phyloP scores from a whole-genome alignment of 768 basidiomycete species.

The Tephrocybe sp. region DNA sequence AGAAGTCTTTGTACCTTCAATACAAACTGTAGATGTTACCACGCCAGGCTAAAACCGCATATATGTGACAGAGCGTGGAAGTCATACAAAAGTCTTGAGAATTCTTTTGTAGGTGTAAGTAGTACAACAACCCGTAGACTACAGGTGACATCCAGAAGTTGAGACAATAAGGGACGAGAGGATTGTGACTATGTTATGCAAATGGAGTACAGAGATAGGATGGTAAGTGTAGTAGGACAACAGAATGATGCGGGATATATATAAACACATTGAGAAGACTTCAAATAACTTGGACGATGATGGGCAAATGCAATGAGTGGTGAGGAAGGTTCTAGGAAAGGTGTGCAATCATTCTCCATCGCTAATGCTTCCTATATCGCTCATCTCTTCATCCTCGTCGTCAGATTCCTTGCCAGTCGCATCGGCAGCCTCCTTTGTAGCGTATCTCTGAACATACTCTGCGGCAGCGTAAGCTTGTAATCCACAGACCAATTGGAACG shows the following conservation, averaged over 20 bases:
- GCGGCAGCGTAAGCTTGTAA: conserved; percentile 4
- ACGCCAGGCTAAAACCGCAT: conserved; percentile 12
- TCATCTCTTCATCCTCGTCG: conserved; percentile 85
- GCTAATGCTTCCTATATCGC: conserved; percentile 81
- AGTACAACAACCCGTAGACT: conserved; percentile 20
- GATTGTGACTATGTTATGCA: conserved; percentile 10
- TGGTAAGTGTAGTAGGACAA: conserved; percentile 4
- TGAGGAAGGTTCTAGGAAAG: conserved; percentile 1
- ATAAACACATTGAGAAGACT: conserved; percentile 15
- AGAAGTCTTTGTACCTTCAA: conserved; percentile 58
- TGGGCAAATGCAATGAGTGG: conserved; percentile 12
- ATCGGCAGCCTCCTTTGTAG: conserved; percentile 88
- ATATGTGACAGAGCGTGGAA: neutral
- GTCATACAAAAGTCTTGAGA: conserved; percentile 7
- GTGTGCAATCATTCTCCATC: conserved; percentile 52
- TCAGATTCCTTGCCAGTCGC: conserved; percentile 62
- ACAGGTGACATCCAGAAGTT: conserved; percentile 18
- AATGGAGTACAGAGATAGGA: conserved; percentile 13
- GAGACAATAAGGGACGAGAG: conserved; percentile 9
- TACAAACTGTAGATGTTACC: conserved; percentile 24
- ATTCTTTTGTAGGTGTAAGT: conserved; percentile 10
- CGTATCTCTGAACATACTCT: conserved; percentile 97
- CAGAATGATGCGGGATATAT: conserved; percentile 16
- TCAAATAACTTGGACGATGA: conserved; percentile 8
- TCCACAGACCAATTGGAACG: neutral